Percentiles rank a stretch among this genome's conserved stretches.
phyloP scores from a whole-genome alignment of 2,329 filamentous ascomycete genomes.

The Blastomyces emzantsi region DNA sequence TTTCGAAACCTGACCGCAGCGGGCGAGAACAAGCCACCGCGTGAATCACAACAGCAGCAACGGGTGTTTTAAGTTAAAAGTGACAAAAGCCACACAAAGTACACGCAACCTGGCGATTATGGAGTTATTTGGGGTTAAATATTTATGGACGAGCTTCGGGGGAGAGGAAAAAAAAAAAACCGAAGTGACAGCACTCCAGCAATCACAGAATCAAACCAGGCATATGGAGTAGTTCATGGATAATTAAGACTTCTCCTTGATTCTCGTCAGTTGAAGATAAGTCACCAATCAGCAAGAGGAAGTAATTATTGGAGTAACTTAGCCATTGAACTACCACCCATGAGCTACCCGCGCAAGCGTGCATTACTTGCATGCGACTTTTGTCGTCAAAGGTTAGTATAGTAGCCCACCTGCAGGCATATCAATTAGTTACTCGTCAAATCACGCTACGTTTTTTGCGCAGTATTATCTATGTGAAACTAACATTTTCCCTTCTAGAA shows the following conservation, averaged over 20 bases:
- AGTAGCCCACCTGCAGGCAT: neutral
- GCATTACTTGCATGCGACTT: constrained; percentile 14
- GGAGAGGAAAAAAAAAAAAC: too few species aligned
- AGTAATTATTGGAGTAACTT: neutral
- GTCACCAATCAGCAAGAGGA: neutral
- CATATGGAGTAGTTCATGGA: too few species aligned
- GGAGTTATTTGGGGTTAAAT: neutral
- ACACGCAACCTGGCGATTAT: neutral
- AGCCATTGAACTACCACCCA: neutral
- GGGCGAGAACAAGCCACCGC: neutral
- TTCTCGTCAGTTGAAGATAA: neutral
- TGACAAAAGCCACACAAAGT: neutral
- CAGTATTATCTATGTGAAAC: neutral
- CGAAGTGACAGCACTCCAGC: too few species aligned
- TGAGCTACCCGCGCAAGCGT: constrained; percentile 13
- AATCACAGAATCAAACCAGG: too few species aligned
- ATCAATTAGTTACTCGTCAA: neutral
- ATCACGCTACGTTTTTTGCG: neutral
- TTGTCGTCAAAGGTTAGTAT: constrained; percentile 13
- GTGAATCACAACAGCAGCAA: neutral
- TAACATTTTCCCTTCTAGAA: constrained; percentile 9
- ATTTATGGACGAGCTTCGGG: too few species aligned
- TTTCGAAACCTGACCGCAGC: too few species aligned
- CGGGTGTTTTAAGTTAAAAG: neutral
- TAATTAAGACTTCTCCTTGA: neutral